phyloP scores from a whole-genome alignment of 805 yeast genomes.

The Spathaspora sp. region DNA sequence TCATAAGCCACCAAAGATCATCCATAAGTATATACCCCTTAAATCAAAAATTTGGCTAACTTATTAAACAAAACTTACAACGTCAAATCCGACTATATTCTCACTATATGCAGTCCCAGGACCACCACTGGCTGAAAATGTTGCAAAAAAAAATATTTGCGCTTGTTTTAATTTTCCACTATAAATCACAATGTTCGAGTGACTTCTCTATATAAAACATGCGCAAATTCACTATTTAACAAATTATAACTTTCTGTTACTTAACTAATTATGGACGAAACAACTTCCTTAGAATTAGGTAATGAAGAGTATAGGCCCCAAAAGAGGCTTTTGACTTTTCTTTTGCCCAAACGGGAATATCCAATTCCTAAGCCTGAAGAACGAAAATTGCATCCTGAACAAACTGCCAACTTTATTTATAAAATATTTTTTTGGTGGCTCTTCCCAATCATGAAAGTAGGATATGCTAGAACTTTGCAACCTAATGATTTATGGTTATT shows the following conservation, averaged over 20 bases:
- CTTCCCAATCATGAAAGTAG: constrained; percentile 53
- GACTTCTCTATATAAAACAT: neutral
- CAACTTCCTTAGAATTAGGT: constrained; percentile 5
- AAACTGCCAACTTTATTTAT: constrained; percentile 29
- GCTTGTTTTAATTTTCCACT: neutral
- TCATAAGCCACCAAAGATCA: too few species aligned
- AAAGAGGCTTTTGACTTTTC: constrained; percentile 44
- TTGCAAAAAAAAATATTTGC: neutral
- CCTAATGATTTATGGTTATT: constrained; percentile 50
- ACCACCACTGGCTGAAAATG: neutral
- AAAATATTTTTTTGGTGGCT: constrained; percentile 61
- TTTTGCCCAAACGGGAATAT: constrained; percentile 43
- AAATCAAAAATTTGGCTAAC: neutral
- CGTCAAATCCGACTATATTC: neutral
- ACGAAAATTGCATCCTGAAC: constrained; percentile 40
- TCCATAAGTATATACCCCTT: too few species aligned
- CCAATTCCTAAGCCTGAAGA: constrained; percentile 49
- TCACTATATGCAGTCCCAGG: neutral
- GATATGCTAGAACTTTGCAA: constrained; percentile 63
- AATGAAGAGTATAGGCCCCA: constrained; percentile 22
- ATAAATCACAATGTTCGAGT: neutral
- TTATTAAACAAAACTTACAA: neutral
- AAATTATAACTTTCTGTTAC: neutral
- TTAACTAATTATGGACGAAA: constrained; percentile 5
- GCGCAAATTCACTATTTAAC: neutral